Conservation (phyloP, 169 alveolate genomes). For the Eimeria sp. region DNA sequence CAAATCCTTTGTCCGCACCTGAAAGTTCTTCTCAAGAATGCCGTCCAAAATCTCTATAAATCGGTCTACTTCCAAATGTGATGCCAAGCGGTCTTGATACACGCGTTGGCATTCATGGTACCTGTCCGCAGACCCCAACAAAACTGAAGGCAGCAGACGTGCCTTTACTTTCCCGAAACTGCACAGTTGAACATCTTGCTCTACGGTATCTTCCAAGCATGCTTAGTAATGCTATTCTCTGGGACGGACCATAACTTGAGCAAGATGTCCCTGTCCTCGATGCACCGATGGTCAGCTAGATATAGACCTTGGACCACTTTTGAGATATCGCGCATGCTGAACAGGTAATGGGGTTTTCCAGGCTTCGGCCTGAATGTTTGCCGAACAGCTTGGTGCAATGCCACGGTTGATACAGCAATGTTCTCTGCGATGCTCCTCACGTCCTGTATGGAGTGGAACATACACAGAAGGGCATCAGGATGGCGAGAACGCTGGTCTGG, state of each 20-base stretch:
- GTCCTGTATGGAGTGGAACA: slow-evolving; percentile 74
- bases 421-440: slow-evolving; percentile 89
- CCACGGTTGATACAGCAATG: slow-evolving; percentile 84
- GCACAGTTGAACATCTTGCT: not conserved
- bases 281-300: slow-evolving; percentile 91
- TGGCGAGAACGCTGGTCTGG: not conserved
- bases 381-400: slow-evolving; percentile 84
- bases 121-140: slow-evolving; percentile 87
- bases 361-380: slow-evolving; percentile 96
- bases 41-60: slow-evolving; percentile 89
- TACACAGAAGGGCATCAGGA: not conserved
- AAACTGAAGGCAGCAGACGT: not conserved
- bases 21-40: slow-evolving; percentile 87
- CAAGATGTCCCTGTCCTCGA: slow-evolving; percentile 92
- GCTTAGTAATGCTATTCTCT: not conserved
- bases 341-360: slow-evolving; percentile 96
- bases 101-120: slow-evolving; percentile 96
- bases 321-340: slow-evolving; percentile 97
- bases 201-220: not conserved
- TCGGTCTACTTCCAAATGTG: slow-evolving; percentile 91
- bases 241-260: slow-evolving; percentile 74
- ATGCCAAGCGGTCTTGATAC: slow-evolving; percentile 94
- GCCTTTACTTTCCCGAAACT: not conserved
- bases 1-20: slow-evolving; percentile 86
- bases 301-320: slow-evolving; percentile 96